These are phyloP conservation scores for Neonectria neomacrospora DNA, from an alignment of 2,329 filamentous ascomycete species.

Conservation along the genomic window DNA sequence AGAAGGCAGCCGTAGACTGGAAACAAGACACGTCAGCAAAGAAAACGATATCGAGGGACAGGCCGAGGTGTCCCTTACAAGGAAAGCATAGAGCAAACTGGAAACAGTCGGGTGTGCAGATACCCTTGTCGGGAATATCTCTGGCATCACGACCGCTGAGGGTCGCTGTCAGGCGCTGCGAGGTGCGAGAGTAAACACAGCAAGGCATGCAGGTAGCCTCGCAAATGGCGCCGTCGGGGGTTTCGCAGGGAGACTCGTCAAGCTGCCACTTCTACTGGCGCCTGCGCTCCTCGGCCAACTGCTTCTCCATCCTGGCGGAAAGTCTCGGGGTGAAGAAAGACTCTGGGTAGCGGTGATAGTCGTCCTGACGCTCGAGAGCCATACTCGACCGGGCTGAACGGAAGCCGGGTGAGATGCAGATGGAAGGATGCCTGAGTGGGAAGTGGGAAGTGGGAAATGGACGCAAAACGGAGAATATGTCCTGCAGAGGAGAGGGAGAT, in stretches of 20 bases:
- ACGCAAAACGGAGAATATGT: neutral
- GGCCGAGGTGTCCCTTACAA: constrained; percentile 34
- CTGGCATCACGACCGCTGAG: constrained; percentile 35
- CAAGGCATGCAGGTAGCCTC: constrained; percentile 41
- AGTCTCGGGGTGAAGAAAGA: constrained; percentile 27
- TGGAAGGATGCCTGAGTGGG: neutral
- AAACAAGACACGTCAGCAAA: constrained; percentile 4
- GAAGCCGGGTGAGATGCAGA: constrained; percentile 7
- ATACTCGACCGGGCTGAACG: constrained; percentile 34
- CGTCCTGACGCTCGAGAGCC: constrained; percentile 36
- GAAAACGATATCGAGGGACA: neutral
- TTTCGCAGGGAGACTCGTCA: neutral
- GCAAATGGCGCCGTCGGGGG: constrained; percentile 17
- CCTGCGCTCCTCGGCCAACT: constrained; percentile 14
- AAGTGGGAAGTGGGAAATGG: neutral
- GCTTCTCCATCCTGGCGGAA: constrained; percentile 37
- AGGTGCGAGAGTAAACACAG: constrained; percentile 43
- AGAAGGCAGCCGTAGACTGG: constrained; percentile 48
- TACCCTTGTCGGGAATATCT: constrained; percentile 27
- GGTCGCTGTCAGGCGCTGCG: constrained; percentile 39
- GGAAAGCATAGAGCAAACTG: constrained; percentile 41
- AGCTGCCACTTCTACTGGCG: constrained; percentile 34
- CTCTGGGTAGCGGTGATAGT: constrained; percentile 25
- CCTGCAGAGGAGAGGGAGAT: neutral
- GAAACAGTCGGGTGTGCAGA: constrained; percentile 40